Percentiles rank a stretch among this genome's conserved stretches.
Evolutionary conservation across 495 filamentous ascomycete species (phyloP).

Genomic region (Usnea hakonensis): DNA sequence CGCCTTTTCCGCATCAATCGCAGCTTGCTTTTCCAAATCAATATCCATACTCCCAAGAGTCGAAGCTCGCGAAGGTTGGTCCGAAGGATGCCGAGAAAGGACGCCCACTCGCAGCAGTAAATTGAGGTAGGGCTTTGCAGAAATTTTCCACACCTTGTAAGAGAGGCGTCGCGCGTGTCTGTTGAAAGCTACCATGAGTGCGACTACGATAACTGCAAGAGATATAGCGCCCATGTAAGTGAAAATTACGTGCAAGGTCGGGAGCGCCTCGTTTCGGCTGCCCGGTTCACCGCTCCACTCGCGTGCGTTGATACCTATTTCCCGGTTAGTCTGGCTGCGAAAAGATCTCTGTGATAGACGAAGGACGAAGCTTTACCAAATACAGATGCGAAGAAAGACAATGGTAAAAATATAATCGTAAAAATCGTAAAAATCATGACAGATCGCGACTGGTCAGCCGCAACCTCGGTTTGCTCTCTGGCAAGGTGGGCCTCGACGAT

Average conservation of each 20-base stretch:
- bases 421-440: constrained; percentile 66
- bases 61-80: not conserved
- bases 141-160: constrained; percentile 26
- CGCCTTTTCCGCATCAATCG: not conserved
- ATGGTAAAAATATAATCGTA: constrained; percentile 58
- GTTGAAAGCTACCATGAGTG: constrained; percentile 40
- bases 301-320: constrained; percentile 44
- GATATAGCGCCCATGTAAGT: constrained; percentile 33
- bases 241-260: constrained; percentile 30
- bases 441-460: constrained; percentile 53
- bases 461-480: constrained; percentile 54
- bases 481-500: constrained; percentile 60
- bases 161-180: constrained; percentile 31
- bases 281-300: constrained; percentile 49
- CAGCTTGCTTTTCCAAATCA: constrained; percentile 14
- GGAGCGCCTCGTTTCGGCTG: constrained; percentile 21
- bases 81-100: not conserved
- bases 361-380: constrained; percentile 36
- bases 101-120: not conserved
- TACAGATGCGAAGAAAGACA: constrained; percentile 59
- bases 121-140: not conserved
- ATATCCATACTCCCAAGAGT: not conserved
- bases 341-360: not conserved
- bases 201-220: constrained; percentile 37
- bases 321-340: not conserved